Conservation (phyloP, 2,329 filamentous ascomycete species). For the Tolypocladium guangdongense region DNA sequence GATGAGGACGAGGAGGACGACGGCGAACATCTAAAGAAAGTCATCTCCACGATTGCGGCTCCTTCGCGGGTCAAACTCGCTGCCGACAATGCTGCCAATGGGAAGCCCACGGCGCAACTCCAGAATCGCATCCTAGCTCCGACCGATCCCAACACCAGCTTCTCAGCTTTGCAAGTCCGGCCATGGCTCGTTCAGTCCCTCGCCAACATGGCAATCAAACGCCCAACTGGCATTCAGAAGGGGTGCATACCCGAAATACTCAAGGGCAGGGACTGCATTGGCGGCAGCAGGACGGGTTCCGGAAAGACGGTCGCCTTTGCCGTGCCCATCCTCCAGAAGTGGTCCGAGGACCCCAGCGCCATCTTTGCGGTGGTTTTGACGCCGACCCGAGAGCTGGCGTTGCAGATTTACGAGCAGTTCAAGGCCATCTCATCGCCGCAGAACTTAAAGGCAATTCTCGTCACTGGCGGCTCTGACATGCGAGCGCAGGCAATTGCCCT, state of each 20-base stretch:
- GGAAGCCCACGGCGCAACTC: slow-evolving; percentile 8
- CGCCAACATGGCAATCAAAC: slow-evolving; percentile 64
- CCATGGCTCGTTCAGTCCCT: slow-evolving; percentile 86
- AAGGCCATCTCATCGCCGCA: slow-evolving; percentile 84
- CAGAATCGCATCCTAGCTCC: slow-evolving; percentile 35
- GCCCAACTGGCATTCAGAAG: slow-evolving; percentile 86
- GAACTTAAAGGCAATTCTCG: slow-evolving; percentile 74
- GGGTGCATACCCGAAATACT: slow-evolving; percentile 89
- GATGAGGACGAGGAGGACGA: slow-evolving; percentile 19
- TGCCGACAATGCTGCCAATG: slow-evolving; percentile 8
- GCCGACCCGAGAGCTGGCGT: slow-evolving; percentile 79
- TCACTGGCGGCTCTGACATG: slow-evolving; percentile 92
- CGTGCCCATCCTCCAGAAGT: slow-evolving; percentile 85
- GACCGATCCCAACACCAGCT: slow-evolving; percentile 49
- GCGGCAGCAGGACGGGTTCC: slow-evolving; percentile 86
- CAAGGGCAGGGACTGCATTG: slow-evolving; percentile 86
- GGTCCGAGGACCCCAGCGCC: slow-evolving; percentile 83
- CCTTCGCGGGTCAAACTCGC: slow-evolving; percentile 43
- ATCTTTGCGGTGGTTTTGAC: slow-evolving; percentile 87
- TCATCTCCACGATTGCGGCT: slow-evolving; percentile 33
- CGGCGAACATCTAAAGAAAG: slow-evolving; percentile 19
- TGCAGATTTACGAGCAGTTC: slow-evolving; percentile 95
- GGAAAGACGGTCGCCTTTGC: slow-evolving; percentile 97
- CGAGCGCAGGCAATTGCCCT: slow-evolving; percentile 78
- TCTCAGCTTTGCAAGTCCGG: slow-evolving; percentile 60